A percentile compares a stretch with the other conserved stretches of the same genome.
Conservation (phyloP, 2,329 filamentous ascomycete genomes). For the Huntiella abstrusa region DNA sequence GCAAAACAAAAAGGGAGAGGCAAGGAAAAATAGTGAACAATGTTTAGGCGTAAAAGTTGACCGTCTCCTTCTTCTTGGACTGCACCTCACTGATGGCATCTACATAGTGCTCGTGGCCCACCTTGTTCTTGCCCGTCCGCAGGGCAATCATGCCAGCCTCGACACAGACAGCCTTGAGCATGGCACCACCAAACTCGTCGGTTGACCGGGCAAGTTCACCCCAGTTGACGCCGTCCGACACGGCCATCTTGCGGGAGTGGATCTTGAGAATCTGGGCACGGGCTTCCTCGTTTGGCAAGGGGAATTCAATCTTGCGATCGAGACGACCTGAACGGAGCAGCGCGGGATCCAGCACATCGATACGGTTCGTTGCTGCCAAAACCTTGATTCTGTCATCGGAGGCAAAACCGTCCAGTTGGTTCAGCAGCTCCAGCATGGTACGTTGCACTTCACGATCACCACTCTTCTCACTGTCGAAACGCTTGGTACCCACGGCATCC, state of each 20-base stretch:
- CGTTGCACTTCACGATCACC: constrained; percentile 95
- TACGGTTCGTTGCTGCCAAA: constrained; percentile 79
- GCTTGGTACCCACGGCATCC: constrained; percentile 95
- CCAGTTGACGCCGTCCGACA: constrained; percentile 89
- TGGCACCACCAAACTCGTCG: constrained; percentile 93
- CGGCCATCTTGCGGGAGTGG: constrained; percentile 95
- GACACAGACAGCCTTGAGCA: constrained; percentile 95
- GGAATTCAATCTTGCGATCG: constrained; percentile 96
- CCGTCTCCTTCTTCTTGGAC: constrained; percentile 81
- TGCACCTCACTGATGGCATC: constrained; percentile 95
- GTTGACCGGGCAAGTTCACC: constrained; percentile 86
- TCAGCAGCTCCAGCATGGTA: constrained; percentile 96
- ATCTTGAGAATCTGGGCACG: constrained; percentile 94
- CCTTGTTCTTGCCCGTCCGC: constrained; percentile 85
- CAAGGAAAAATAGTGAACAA: not conserved
- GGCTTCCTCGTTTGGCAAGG: constrained; percentile 91
- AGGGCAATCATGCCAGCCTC: constrained; percentile 98
- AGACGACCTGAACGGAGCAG: constrained; percentile 80
- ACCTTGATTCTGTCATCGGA: constrained; percentile 96
- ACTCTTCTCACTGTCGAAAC: constrained; percentile 95
- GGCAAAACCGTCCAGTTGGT: constrained; percentile 95
- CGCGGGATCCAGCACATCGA: constrained; percentile 84
- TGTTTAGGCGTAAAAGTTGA: constrained; percentile 35
- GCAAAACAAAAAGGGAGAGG: not conserved
- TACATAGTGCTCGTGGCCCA: constrained; percentile 95